Evolutionary conservation across 192 early-diverging fungal genomes (phyloP), one percentile per base, ranked within the genome.

Genomic region (Entomortierella chlamydospora): DNA sequence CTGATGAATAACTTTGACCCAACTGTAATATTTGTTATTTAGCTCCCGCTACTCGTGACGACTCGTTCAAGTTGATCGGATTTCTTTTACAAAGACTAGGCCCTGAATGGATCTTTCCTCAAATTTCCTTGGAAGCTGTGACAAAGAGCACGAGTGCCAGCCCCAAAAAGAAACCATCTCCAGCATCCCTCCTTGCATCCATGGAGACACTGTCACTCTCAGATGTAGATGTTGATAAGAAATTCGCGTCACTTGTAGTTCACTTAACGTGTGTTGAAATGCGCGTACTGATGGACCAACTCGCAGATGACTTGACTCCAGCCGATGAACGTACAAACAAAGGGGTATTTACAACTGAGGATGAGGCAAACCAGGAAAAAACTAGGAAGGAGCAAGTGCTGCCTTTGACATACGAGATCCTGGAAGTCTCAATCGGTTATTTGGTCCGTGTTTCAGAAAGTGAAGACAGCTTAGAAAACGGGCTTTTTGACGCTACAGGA

Each of bases 341-440:
- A 12, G 42, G 25, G 8, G 43, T 47, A 20, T 34, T 59, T 31
- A 39, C 20, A 8, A 39, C 33, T 13, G 53, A 29, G 0, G 37
- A 52, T 18, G 56, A 52, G 12, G 42, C n/a, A 2, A 37, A 58
- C 25, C 56, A 70, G 30, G 33, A 55, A 17, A 69, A 62, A 2
- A 26, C 64, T 22, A 28, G 76, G 29, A 64, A 54, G 57, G 76
- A 79, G 26, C 68, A 70, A 15, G 61, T 79, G 20, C 33, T 79
- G 20, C 76, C 76, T 0, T 30, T 70, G 31, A 43, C 64, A 7
- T 79, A 61, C 52, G 68, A 79, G 51, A 70, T 79, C 20, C 15
- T 79, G 17, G 76, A 79, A 30, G 68, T 70, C 29, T 50, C 76
- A 15, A 70, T 79, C 26, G 61, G 62, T 5, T 79, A 79, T 17